Conservation (phyloP, 2,329 filamentous ascomycete species). For the Apiospora marii region DNA sequence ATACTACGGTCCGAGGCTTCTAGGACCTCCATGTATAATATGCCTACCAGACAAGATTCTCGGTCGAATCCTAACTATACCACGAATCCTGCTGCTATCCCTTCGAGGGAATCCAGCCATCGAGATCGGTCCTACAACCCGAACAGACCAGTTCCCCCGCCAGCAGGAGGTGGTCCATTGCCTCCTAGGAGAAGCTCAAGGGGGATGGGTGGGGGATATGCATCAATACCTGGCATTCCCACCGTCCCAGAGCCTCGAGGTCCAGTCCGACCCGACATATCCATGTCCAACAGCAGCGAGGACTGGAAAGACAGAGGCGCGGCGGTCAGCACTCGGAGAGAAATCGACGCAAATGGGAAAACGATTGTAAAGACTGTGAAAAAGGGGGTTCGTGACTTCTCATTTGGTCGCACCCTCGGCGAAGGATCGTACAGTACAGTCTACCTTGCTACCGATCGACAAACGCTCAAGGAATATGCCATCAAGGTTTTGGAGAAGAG, state of each 20-base stretch:
- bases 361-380: conserved; percentile 85
- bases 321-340: conserved; percentile 82
- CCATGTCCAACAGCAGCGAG: conserved; percentile 70
- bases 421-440: conserved; percentile 99
- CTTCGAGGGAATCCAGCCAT: conserved; percentile 73
- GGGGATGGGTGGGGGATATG: conserved; percentile 68
- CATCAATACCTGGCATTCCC: conserved; percentile 54
- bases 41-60: conserved; percentile 67
- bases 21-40: conserved; percentile 62
- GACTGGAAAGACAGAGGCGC: conserved; percentile 97
- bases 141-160: conserved; percentile 51
- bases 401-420: conserved; percentile 87
- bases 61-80: conserved; percentile 67
- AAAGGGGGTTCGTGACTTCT: conserved; percentile 97
- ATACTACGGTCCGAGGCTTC: conserved; percentile 66
- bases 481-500: conserved; percentile 98
- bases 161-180: conserved; percentile 65
- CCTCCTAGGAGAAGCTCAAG: conserved; percentile 81
- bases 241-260: conserved; percentile 41
- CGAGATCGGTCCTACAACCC: conserved; percentile 73
- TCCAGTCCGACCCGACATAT: conserved; percentile 45
- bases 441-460: conserved; percentile 88
- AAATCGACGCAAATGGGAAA: conserved; percentile 85
- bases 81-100: conserved; percentile 55
- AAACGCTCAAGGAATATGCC: conserved; percentile 94